Evolutionary conservation across 257 asterid genomes (phyloP), one percentile per base, ranked within the genome.

Genomic region (Craterostigma plantagineum): DNA sequence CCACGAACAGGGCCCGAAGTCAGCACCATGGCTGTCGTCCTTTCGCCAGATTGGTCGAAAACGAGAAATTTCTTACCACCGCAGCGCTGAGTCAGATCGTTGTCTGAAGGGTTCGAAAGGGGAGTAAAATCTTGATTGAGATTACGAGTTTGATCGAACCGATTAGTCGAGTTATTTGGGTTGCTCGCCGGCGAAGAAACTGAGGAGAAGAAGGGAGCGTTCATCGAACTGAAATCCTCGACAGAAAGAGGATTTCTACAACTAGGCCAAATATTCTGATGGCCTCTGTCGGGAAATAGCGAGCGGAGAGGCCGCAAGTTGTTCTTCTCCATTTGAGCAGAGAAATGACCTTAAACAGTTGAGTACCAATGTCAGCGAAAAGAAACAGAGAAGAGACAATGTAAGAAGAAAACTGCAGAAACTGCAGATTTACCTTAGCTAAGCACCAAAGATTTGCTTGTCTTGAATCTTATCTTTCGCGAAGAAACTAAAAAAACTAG

Each of bases 1-100:
- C 51, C 62, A 42, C 51, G 68, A 18, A 58, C 43, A 10, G 73
- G 73, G 30, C 64, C 71, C 10, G 92, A 71, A 59, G 58, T 76
- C 40, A 63, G 81, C 5, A 86, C 42, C 48, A 78, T 36, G 23
- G 85, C 76, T 30, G n/a, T n/a, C n/a, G 82, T 87, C 49, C 66
- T 77, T 39, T 72, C 82, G 43, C 78, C 82, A 12, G 93, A 79
- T 36, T 72, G 91, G 64, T 87, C 98, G 51, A 87, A 82, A 10
- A 82, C 90, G 3, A 87, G 77, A 55, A 79, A 87, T 51, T 54
- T 64, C 71, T 71, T 87, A 43, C 48, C 73, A 11, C 56, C 11
- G 35, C 4, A 30, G 60, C n/a, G 45, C 43, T 7, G 72, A 59
- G 37, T 18, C 14, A 17, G 35, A 60, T 7, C 43, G 48, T 27